These are phyloP conservation scores for Ophiostoma sp. DNA, from an alignment of 2,329 filamentous ascomycete genomes.

Conservation along the genomic window DNA sequence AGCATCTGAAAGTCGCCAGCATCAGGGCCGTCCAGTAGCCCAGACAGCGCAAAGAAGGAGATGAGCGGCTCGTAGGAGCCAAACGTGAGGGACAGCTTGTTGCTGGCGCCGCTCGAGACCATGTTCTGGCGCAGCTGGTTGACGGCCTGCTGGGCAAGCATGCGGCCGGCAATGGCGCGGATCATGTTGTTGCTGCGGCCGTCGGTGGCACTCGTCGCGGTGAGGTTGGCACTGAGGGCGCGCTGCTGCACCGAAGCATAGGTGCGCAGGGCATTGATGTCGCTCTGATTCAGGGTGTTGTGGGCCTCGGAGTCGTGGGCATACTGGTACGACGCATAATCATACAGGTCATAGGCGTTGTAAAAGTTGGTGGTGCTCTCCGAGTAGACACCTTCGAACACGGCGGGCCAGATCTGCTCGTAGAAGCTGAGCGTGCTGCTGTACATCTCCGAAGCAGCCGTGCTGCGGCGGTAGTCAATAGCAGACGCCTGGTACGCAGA, in stretches of 20 bases:
- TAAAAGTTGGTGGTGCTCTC: conserved; percentile 37
- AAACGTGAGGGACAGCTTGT: conserved; percentile 50
- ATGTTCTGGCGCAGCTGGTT: conserved; percentile 41
- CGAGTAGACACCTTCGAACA: conserved; percentile 39
- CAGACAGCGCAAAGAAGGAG: conserved; percentile 48
- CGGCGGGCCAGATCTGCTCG: conserved; percentile 35
- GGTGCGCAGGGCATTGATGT: conserved; percentile 50
- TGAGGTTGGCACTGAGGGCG: conserved; percentile 48
- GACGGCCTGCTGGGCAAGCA: conserved; percentile 43
- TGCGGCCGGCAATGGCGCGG: conserved; percentile 49
- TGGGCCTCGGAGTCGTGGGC: conserved; percentile 45
- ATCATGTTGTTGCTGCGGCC: conserved; percentile 31
- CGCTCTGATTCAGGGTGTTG: conserved; percentile 36
- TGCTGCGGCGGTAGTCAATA: conserved; percentile 29
- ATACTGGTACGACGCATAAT: conserved; percentile 51
- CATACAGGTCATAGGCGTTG: conserved; percentile 50
- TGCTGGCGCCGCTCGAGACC: conserved; percentile 34
- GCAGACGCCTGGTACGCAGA: conserved; percentile 35
- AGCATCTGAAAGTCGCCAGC: conserved; percentile 47
- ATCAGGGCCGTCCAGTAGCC: conserved; percentile 46
- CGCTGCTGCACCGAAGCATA: conserved; percentile 67
- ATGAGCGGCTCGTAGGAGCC: conserved; percentile 51
- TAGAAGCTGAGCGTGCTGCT: conserved; percentile 38
- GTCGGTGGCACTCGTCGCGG: conserved; percentile 43
- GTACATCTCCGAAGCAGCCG: conserved; percentile 24